Evolutionary conservation across 805 yeast genomes (phyloP).

Genomic region (Barnettozyma siamensis): DNA sequence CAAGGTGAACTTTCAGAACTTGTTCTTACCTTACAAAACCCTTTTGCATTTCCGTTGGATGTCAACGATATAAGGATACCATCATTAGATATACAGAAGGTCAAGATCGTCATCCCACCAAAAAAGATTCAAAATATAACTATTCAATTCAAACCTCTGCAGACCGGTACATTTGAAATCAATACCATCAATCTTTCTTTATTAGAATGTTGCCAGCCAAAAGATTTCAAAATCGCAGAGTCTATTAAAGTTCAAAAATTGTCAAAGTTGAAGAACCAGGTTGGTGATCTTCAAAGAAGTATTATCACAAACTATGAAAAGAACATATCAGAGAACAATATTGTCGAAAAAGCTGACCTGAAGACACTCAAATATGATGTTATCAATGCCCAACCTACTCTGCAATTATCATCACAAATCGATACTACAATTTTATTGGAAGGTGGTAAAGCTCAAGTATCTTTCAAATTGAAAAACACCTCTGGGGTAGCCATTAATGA

Average conservation of each 20-base stretch:
- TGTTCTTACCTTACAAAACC: slow-evolving; percentile 61
- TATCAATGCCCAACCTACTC: slow-evolving; percentile 52
- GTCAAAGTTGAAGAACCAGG: slow-evolving; percentile 23
- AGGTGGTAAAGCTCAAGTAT: slow-evolving; percentile 57
- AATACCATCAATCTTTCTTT: slow-evolving; percentile 47
- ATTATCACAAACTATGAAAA: slow-evolving; percentile 11
- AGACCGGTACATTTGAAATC: slow-evolving; percentile 43
- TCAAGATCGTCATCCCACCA: slow-evolving; percentile 33
- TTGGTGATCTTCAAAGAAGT: not conserved
- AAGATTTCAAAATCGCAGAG: slow-evolving; percentile 38
- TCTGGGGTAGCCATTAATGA: slow-evolving; percentile 52
- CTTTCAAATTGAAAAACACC: slow-evolving; percentile 49
- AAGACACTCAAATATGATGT: slow-evolving; percentile 30
- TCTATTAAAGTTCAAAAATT: slow-evolving; percentile 23
- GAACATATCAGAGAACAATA: slow-evolving; percentile 14
- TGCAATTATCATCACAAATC: slow-evolving; percentile 46
- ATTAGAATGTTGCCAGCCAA: slow-evolving; percentile 40
- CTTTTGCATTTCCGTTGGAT: slow-evolving; percentile 68
- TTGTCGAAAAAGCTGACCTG: slow-evolving; percentile 15
- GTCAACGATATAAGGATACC: slow-evolving; percentile 42
- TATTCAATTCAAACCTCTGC: slow-evolving; percentile 43
- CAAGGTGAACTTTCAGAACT: slow-evolving; percentile 62
- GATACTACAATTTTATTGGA: slow-evolving; percentile 66
- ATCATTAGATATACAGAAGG: slow-evolving; percentile 25
- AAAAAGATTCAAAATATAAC: slow-evolving; percentile 33